Conservation (phyloP, 345 rosid genomes). For the Carallia brachiata region DNA sequence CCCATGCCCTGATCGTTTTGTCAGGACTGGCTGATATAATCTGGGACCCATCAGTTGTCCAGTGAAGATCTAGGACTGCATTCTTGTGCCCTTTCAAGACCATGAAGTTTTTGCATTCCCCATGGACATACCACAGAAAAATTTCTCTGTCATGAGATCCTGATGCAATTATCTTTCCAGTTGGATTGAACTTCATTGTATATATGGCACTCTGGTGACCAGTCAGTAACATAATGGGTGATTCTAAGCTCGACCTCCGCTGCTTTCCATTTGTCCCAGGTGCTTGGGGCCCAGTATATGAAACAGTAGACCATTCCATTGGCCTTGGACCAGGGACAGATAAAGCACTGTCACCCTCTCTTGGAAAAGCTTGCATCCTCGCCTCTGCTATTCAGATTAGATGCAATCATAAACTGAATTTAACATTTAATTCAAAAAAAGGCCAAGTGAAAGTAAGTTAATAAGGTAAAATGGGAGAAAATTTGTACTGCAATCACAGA, state of each 20-base stretch:
- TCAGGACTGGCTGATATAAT: conserved; percentile 93
- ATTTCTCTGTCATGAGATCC: conserved; percentile 97
- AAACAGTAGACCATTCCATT: conserved; percentile 84
- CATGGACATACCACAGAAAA: conserved; percentile 83
- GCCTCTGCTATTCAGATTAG: not conserved
- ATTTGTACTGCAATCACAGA: not conserved
- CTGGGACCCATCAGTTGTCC: conserved; percentile 91
- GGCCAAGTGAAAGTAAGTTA: not conserved
- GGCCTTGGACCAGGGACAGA: conserved; percentile 70
- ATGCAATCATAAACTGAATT: conserved; percentile 3
- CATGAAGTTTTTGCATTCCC: conserved; percentile 96
- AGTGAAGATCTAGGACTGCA: conserved; percentile 87
- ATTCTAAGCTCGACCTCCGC: conserved; percentile 80
- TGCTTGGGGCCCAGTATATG: conserved; percentile 48
- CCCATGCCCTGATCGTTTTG: conserved; percentile 92
- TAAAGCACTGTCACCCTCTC: conserved; percentile 58
- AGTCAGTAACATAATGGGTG: conserved; percentile 82
- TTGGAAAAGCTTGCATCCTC: conserved; percentile 22
- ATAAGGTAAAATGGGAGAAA: not conserved
- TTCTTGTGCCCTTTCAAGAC: conserved; percentile 94
- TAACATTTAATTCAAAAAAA: not conserved
- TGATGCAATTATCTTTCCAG: conserved; percentile 81
- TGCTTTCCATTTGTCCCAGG: conserved; percentile 58
- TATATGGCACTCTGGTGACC: conserved; percentile 90
- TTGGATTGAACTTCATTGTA: conserved; percentile 88